These are phyloP conservation scores for Leucocoprinus birnbaumii DNA, from an alignment of 768 basidiomycete species.

Conservation along the genomic window DNA sequence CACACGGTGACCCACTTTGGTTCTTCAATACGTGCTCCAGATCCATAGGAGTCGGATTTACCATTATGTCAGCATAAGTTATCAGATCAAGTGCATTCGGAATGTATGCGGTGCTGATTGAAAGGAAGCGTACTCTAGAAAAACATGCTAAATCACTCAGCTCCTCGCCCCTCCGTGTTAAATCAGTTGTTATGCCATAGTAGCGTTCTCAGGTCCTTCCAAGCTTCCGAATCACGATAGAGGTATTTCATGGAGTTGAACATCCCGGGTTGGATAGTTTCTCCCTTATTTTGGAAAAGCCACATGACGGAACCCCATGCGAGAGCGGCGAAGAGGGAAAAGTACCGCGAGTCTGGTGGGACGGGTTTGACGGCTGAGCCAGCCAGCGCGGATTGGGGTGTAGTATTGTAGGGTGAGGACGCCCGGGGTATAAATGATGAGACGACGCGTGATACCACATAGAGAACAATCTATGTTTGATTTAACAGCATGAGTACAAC, in stretches of 20 bases:
- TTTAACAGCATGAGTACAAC: conserved; percentile 6
- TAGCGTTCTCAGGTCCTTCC: conserved; percentile 79
- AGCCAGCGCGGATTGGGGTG: conserved; percentile 35
- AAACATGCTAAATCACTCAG: not conserved
- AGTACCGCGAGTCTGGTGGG: conserved; percentile 83
- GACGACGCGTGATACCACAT: conserved; percentile 89
- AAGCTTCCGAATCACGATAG: conserved; percentile 89
- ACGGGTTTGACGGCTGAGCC: conserved; percentile 56
- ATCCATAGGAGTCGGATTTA: not conserved
- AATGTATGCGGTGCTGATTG: conserved; percentile 1
- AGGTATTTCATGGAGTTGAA: conserved; percentile 95
- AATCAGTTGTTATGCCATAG: conserved; percentile 86
- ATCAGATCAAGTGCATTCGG: conserved; percentile 9
- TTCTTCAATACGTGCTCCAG: conserved; percentile 5
- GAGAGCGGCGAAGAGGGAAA: conserved; percentile 83
- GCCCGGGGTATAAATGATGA: conserved; percentile 90
- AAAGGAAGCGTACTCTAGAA: not conserved
- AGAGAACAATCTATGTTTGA: conserved; percentile 81
- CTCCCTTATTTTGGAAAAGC: conserved; percentile 82
- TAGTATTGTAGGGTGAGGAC: conserved; percentile 46
- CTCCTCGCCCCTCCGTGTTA: not conserved
- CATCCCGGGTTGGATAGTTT: conserved; percentile 96
- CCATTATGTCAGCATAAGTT: conserved; percentile 5
- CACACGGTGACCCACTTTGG: conserved; percentile 9
- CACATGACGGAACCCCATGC: conserved; percentile 98